Evolutionary conservation across 805 yeast genomes (phyloP), one percentile per base, ranked within the genome.

Genomic region (Teunomyces barrocoloradensis): DNA sequence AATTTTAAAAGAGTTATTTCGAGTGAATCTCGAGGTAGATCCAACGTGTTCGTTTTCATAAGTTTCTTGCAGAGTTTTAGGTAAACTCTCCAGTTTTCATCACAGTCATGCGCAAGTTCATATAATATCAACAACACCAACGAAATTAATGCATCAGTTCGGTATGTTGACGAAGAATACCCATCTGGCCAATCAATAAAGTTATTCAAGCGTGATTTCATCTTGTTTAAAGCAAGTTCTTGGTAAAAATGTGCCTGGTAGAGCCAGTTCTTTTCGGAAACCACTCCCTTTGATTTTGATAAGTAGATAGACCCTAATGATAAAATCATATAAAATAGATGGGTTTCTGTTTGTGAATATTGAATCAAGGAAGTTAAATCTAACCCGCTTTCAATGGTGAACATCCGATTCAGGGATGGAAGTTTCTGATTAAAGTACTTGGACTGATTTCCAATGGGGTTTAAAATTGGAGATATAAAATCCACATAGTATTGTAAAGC

Each of bases 51-150:
- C 2, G 54, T 49, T n/a, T 45, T 46, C 28, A 62, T 46, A 5
- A 63, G 37, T 6, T 48, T 46, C 45, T 57, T 57, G 46, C 64
- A 55, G 4, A 48, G 36, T 29, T 46, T 48, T 32, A 63, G 48
- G 50, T 62, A 61, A 3, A 42, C 42, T 5, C 50, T 49, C 65
- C 65, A 63, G 42, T 56, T 50, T 15, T 46, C 47, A 32, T 58
- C 54, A 36, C 65, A 62, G 48, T 62, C 57, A 46, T 62, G 56
- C 2, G 66, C 66, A 10, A 63, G 48, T 45, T 63, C 66, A 39
- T 53, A 63, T 20, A 63, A 43, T 21, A 61, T 60, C 34, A 62
- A 44, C 9, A 62, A 46, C 0, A 63, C 58, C 17, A 60, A 54
- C 5, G 60, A 54, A 1, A 63, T 41, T 18, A 63, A 45, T 28